Conservation (phyloP, 306 rosid species). For the Glycine latifolia region DNA sequence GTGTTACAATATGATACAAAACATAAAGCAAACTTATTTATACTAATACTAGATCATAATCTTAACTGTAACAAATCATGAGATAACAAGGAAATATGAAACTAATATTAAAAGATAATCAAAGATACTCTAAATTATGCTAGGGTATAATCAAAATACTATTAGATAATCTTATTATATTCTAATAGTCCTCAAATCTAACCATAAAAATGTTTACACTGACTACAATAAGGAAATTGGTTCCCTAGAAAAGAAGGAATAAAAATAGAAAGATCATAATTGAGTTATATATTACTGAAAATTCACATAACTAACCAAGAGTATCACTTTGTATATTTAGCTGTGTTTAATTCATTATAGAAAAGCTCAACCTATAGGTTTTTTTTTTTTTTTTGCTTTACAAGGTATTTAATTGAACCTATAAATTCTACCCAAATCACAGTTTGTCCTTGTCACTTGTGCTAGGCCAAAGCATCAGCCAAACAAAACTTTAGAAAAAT, state of each 20-base stretch:
- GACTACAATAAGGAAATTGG: constrained; percentile 6
- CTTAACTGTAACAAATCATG: background rate
- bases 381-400: background rate
- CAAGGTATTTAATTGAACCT: no score
- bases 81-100: background rate
- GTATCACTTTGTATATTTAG: no score
- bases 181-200: background rate
- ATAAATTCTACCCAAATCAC: no score
- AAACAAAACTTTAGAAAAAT: constrained; percentile 19
- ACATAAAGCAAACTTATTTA: constrained; percentile 1
- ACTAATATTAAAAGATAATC: background rate
- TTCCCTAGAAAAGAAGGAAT: constrained; percentile 10
- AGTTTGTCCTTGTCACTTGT: no score
- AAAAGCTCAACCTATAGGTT: background rate
- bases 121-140: background rate
- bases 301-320: no score
- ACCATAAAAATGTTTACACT: background rate
- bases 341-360: no score
- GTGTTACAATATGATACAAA: background rate
- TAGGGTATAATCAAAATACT: background rate
- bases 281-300: no score
- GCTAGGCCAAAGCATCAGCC: background rate
- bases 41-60: constrained; percentile 6
- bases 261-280: no score
- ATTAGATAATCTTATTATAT: background rate